Percentiles rank a stretch among this genome's conserved stretches.
These are phyloP conservation scores for Debaryomyces sp. DNA, from an alignment of 1,139 yeast species.

Conservation along the genomic window DNA sequence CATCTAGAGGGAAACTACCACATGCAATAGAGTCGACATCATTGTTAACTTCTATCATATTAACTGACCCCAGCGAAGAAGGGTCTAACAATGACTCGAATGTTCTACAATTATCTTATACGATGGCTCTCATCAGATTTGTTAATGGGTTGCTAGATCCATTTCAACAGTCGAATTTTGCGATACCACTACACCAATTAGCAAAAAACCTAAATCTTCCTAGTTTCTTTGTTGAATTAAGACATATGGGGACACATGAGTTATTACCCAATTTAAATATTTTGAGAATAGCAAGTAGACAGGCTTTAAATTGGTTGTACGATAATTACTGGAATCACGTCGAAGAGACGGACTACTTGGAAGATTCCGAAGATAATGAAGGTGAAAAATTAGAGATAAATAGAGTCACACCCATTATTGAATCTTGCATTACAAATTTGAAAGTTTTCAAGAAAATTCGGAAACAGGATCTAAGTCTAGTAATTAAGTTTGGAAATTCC, in stretches of 20 bases:
- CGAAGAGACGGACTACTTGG: constrained; percentile 26
- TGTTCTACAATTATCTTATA: constrained; percentile 53
- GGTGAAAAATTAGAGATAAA: constrained; percentile 2
- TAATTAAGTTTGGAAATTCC: constrained; percentile 42
- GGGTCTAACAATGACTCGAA: constrained; percentile 27
- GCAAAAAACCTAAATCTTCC: constrained; percentile 77
- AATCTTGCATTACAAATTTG: constrained; percentile 18
- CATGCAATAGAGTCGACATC: constrained; percentile 61
- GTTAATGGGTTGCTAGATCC: constrained; percentile 94
- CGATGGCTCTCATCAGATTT: constrained; percentile 82
- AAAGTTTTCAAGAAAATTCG: constrained; percentile 43
- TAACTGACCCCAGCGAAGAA: constrained; percentile 44
- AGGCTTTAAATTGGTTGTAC: constrained; percentile 77
- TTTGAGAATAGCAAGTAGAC: constrained; percentile 56
- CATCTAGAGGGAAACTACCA: constrained; percentile 46
- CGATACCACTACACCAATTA: constrained; percentile 74
- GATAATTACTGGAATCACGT: constrained; percentile 71
- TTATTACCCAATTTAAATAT: constrained; percentile 69
- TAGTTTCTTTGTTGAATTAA: constrained; percentile 79
- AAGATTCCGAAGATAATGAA: constrained; percentile 16
- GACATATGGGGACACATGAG: constrained; percentile 95
- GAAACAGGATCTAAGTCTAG: constrained; percentile 44
- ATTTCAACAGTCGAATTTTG: constrained; percentile 74
- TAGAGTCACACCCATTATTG: neutral
- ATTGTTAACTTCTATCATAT: constrained; percentile 54